A percentile compares a stretch with the other conserved stretches of the same genome.
These are phyloP conservation scores for Lignosus rhinocerotis DNA, from an alignment of 1,284 basidiomycete genomes.

Conservation along the genomic window DNA sequence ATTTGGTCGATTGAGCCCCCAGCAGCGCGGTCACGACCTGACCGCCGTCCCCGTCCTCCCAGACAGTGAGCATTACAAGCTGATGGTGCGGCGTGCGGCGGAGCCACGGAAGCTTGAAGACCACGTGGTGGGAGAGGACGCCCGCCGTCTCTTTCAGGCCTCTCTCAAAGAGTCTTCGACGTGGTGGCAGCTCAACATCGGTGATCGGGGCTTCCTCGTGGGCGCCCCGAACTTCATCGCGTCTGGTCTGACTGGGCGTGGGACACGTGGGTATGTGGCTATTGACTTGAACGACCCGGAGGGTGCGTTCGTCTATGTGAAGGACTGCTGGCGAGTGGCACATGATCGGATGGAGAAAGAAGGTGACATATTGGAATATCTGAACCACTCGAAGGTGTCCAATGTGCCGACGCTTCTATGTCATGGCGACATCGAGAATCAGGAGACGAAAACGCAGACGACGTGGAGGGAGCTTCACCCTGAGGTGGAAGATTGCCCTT, in stretches of 20 bases:
- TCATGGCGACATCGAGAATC: conserved; percentile 7
- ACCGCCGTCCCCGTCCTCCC: neutral
- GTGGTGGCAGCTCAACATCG: neutral
- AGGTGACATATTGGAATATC: conserved; percentile 1
- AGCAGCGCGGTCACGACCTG: conserved; percentile 7
- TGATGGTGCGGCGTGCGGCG: neutral
- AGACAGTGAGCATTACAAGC: neutral
- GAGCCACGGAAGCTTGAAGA: neutral
- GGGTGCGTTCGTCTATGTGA: conserved; percentile 6
- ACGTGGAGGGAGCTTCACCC: neutral
- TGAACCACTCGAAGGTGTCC: neutral
- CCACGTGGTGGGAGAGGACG: conserved; percentile 1
- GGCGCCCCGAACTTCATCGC: conserved; percentile 4
- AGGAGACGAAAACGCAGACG: conserved; percentile 2
- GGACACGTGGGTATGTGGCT: conserved; percentile 9
- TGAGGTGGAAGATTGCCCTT: neutral
- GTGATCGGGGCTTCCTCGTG: conserved; percentile 2
- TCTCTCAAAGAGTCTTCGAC: neutral
- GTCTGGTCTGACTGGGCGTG: neutral
- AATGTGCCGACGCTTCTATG: conserved; percentile 6
- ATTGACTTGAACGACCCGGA: neutral
- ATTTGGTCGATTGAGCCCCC: neutral
- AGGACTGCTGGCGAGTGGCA: conserved; percentile 10
- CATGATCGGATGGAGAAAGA: conserved; percentile 2
- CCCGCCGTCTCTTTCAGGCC: neutral